A percentile compares a stretch with the other conserved stretches of the same genome.
These are phyloP conservation scores for Zea luxurians DNA, from an alignment of 176 grass and related monocot species.

Conservation along the genomic window DNA sequence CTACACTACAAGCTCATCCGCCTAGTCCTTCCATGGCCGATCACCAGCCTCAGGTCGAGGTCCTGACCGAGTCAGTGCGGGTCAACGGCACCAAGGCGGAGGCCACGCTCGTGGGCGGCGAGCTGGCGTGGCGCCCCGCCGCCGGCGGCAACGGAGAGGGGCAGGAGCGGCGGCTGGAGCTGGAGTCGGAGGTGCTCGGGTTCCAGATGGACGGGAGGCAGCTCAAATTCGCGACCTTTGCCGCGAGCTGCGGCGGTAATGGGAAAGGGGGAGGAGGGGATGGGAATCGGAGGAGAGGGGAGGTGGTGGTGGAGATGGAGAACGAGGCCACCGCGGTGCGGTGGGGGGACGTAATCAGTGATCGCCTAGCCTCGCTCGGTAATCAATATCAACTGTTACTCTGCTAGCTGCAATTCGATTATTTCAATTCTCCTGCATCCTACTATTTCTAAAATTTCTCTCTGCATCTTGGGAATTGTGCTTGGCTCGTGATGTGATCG, in stretches of 20 bases:
- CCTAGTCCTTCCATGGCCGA: conserved; percentile 39
- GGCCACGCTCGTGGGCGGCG: conserved; percentile 54
- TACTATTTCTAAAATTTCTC: neutral
- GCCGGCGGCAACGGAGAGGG: conserved; percentile 4
- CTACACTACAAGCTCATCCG: neutral
- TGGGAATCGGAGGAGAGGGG: conserved; percentile 35
- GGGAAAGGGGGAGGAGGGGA: conserved; percentile 29
- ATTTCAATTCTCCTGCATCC: neutral
- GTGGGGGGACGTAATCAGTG: conserved; percentile 64
- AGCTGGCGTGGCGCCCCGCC: conserved; percentile 58
- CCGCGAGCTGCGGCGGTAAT: neutral
- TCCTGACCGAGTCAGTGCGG: conserved; percentile 35
- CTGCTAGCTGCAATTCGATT: conserved; percentile 14
- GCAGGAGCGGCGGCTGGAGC: conserved; percentile 40
- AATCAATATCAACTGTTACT: conserved; percentile 28
- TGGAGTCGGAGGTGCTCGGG: conserved; percentile 71
- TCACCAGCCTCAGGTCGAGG: conserved; percentile 3
- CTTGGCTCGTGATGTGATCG: neutral
- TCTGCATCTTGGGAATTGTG: neutral
- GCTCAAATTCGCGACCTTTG: conserved; percentile 53
- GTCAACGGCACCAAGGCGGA: conserved; percentile 44
- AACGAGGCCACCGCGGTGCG: conserved; percentile 50
- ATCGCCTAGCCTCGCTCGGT: conserved; percentile 61
- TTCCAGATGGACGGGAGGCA: conserved; percentile 44
- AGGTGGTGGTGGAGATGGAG: conserved; percentile 66